Percentiles rank a stretch among this genome's conserved stretches.
Evolutionary conservation across 495 filamentous ascomycete species (phyloP).

Genomic region (Penicillium angulare): DNA sequence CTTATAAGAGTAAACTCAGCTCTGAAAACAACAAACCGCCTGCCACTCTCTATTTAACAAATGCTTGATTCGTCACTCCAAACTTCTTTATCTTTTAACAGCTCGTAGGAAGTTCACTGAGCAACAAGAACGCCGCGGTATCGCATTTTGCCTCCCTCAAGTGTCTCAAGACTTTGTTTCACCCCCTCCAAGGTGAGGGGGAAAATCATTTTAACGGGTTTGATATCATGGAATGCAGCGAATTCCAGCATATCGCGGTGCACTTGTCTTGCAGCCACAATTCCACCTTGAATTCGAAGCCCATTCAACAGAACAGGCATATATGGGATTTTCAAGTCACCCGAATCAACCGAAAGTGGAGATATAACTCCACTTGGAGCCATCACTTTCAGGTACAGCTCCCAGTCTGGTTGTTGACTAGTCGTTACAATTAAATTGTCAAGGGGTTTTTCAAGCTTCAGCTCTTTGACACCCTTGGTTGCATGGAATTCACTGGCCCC

Average conservation of each 20-base stretch:
- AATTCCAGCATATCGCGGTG: slow-evolving; percentile 59
- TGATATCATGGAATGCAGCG: slow-evolving; percentile 53
- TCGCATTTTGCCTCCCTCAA: slow-evolving; percentile 56
- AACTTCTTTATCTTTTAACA: no score
- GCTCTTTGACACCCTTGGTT: slow-evolving; percentile 37
- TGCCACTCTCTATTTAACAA: no score
- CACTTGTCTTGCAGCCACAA: slow-evolving; percentile 48
- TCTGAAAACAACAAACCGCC: no score
- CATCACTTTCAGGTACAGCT: slow-evolving; percentile 36
- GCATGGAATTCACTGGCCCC: slow-evolving; percentile 52
- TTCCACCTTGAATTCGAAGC: slow-evolving; percentile 50
- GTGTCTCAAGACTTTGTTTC: slow-evolving; percentile 47
- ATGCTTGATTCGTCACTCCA: no score
- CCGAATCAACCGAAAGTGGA: slow-evolving; percentile 48
- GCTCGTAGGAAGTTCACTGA: no score
- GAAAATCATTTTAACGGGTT: slow-evolving; percentile 55
- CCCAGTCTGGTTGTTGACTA: slow-evolving; percentile 42
- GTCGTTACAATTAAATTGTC: slow-evolving; percentile 51
- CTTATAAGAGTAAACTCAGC: no score
- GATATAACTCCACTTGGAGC: slow-evolving; percentile 48
- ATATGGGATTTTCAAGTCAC: slow-evolving; percentile 54
- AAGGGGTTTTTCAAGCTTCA: slow-evolving; percentile 33
- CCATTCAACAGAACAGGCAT: slow-evolving; percentile 46
- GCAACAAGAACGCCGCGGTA: slow-evolving; percentile 55
- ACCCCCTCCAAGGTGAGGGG: slow-evolving; percentile 56